Evolutionary conservation across 1,284 basidiomycete genomes (phyloP), one percentile per base, ranked within the genome.

Genomic region (Blastosporella zonata): DNA sequence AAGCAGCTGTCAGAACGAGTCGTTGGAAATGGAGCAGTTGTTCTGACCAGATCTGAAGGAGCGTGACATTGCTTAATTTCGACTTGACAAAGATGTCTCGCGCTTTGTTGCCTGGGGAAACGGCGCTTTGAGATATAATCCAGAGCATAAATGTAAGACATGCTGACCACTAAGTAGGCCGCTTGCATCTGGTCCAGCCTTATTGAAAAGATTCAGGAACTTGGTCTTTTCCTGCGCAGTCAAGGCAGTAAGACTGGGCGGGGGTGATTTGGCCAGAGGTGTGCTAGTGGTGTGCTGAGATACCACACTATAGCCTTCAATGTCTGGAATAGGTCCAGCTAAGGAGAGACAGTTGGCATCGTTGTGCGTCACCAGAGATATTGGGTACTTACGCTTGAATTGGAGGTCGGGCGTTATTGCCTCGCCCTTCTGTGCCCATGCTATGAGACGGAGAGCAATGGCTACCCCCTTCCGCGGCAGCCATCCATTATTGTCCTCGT

Each of bases 21-120:
- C 28, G 10, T 8, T 6, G 20, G 25, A 23, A 5, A 37, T 6
- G 29, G 36, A 34, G 13, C 21, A 9, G 43, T 15, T 28, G 20
- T 18, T 62, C 83, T 51, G 54, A 91, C 96, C 97, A 99, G 69
- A 99, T 97, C 65, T 92, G 89, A 33, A 90, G 87, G 22, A 99
- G 81, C 62, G 90, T 90, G 48, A 97, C 94, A 58, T 90, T 87
- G 2, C 87, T 77, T 33, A 99, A 78, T 62, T 93, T 89, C 43
- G 93, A 97, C 72, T 93, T 97, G 60, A 98, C 73, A 63, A 99
- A 97, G 47, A 98, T 83, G 61, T 93, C 87, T 52, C 90, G 81
- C 9, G 95, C 93, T 70, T 96, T 93, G 34, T 96, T 90, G 41
- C 91, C 94, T 81, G 66, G 49, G 27, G 6, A 39, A 18, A n/a